These are phyloP conservation scores for Teratosphaeria pseudoeucalypti DNA, from an alignment of 2,329 filamentous ascomycete genomes.

Conservation along the genomic window DNA sequence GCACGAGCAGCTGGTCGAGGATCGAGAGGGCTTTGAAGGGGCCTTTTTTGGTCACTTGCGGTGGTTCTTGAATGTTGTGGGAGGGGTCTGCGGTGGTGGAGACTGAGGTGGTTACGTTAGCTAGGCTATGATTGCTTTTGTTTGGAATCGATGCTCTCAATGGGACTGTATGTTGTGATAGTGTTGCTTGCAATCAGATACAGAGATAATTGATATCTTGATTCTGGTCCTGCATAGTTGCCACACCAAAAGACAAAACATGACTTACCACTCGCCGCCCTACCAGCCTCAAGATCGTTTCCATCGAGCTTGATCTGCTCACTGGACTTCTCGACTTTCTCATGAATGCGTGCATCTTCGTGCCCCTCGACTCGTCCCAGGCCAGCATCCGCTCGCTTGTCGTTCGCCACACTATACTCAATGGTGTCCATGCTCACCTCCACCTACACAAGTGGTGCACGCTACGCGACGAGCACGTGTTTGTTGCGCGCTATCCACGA, in stretches of 20 bases:
- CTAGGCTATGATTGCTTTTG: not conserved
- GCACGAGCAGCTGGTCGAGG: conserved; percentile 36
- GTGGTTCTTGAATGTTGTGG: not conserved
- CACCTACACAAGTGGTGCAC: not conserved
- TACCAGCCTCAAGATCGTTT: not conserved
- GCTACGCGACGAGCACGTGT: not conserved
- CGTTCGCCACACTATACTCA: conserved; percentile 10
- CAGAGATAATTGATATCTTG: not conserved
- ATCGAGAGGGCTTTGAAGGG: conserved; percentile 32
- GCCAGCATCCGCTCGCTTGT: conserved; percentile 6
- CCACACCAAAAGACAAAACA: not conserved
- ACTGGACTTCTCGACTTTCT: not conserved
- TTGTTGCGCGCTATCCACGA: not conserved
- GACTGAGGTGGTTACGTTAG: not conserved
- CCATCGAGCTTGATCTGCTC: not conserved
- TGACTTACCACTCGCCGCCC: not conserved
- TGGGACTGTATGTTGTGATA: not conserved
- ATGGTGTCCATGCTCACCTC: conserved; percentile 10
- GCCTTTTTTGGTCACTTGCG: not conserved
- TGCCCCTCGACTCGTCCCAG: conserved; percentile 1
- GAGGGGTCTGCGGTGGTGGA: not conserved
- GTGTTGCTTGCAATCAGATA: not conserved
- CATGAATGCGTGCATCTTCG: not conserved
- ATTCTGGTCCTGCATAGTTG: not conserved
- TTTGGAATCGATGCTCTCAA: not conserved